Base-by-base conservation (phyloP, 495 filamentous ascomycete species). In the Penicillium canariense region DNA sequence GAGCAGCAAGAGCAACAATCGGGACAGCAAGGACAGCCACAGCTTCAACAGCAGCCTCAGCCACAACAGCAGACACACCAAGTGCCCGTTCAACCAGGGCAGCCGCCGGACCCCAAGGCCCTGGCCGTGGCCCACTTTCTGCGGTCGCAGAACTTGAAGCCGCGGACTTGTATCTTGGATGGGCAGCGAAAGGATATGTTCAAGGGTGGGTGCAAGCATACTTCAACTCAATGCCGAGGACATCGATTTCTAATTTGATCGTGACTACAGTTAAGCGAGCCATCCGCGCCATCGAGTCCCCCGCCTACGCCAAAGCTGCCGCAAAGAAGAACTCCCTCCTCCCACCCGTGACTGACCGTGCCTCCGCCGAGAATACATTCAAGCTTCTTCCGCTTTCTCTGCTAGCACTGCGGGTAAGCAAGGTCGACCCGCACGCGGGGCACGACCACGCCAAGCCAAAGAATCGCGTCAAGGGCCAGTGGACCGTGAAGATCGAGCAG, bases 161-260 rank as follows among this genome's bases (percentile, higher is more conserved):
- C 84, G 38, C 81, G 95, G 58, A 96, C 94, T 25, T 91, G 87
- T 73, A 95, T 99, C 53, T 78, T 96, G 59, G 91, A 97, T 62
- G 95, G 94, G 56, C 93, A 97, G 77, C 81, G 95, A 53, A 97
- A 96, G 75, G 93, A 99, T 58, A 91, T 99, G 85, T 97, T 99
- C 74, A 89, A 87, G 81, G 88, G 93, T 96, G 62, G 28, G 58
- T 20, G 2, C 42, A 31, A 15, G 10, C 7, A 32, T 22, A 11
- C 4, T 10, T 18, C 15, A 12, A 12, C 8, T 18, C 25, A 27
- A 3, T 11, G 0, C n/a, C 43, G 8, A 30, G 9, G 23, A 44
- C 20, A n/a, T 32, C 6, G n/a, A 22, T 22, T 15, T 22, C 50
- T 55, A 54, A 66, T 48, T 26, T 44, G 4, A 11, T 39, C 1